A percentile compares a stretch with the other conserved stretches of the same genome.
phyloP scores from a whole-genome alignment of 768 basidiomycete species.

The Leccinum disarticulatum region DNA sequence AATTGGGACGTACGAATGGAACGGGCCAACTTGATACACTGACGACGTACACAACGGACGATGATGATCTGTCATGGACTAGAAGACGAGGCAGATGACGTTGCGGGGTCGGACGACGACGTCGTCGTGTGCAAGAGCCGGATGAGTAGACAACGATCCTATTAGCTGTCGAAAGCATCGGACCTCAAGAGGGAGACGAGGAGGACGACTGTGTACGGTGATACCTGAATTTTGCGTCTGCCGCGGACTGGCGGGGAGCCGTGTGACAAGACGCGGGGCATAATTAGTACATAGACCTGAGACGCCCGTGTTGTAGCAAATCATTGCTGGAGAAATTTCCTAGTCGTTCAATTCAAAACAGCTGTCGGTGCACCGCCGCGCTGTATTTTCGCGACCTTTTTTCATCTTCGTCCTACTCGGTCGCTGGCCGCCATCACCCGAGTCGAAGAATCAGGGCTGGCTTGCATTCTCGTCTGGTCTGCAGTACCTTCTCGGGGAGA shows the following conservation, averaged over 20 bases:
- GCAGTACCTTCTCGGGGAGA: conserved; percentile 6
- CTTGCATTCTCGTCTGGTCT: conserved; percentile 9
- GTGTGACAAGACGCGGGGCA: conserved; percentile 4
- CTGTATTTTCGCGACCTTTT: conserved; percentile 2
- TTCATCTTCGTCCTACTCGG: background rate
- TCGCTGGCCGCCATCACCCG: conserved; percentile 3
- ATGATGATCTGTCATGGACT: conserved; percentile 33
- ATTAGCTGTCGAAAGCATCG: conserved; percentile 58
- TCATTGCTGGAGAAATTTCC: background rate
- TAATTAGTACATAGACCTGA: conserved; percentile 3
- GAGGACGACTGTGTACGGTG: conserved; percentile 1
- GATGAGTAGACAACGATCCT: conserved; percentile 39
- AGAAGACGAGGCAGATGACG: conserved; percentile 28
- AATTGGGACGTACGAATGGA: conserved; percentile 47
- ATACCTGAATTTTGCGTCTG: background rate
- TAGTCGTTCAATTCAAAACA: background rate
- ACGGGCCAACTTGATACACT: conserved; percentile 33
- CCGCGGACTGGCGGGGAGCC: background rate
- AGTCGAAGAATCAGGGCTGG: conserved; percentile 13
- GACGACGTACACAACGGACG: conserved; percentile 53
- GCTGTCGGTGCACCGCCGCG: background rate
- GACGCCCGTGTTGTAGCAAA: conserved; percentile 2
- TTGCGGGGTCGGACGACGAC: conserved; percentile 27
- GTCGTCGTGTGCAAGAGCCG: conserved; percentile 13
- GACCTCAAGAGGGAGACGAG: conserved; percentile 26